Evolutionary conservation across 2,329 filamentous ascomycete genomes (phyloP), one percentile per base, ranked within the genome.

Genomic region (Neoscytalidium dimidiatum): DNA sequence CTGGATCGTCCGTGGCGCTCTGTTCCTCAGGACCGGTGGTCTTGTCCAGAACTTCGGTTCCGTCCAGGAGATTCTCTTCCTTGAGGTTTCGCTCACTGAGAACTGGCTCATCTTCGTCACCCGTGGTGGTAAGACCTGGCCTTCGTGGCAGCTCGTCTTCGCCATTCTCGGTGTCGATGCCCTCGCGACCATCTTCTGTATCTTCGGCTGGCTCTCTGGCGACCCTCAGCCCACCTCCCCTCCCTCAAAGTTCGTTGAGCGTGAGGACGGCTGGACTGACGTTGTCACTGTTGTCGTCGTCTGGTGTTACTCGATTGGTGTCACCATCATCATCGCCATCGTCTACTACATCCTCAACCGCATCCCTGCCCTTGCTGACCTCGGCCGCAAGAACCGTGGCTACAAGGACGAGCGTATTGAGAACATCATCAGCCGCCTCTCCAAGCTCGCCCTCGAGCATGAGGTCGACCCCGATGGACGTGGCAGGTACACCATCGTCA

Each of bases 21-120:
- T 92, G 73, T 92, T 87, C 84, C 79, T 92, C 21, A 79, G 81
- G 66, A 87, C 86, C 77, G 90, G 90, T 74, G 90, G 90, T 83
- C 83, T 92, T 72, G 86, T 92, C 73, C 85, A 91, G 81, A 89
- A 90, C 81, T 92, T 86, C 73, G 90, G 90, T 75, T 88, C 86
- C 71, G 84, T 91, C 68, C 89, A 92, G 80, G 88, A 90, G 73
- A 89, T 92, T 66, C 78, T 84, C 69, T 83, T 84, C 80, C 80
- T 84, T 66, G 81, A 84, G 71, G 77, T 84, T 66, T 79, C 81
- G 21, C 80, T 84, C 61, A 84, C 82, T 67, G 81, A 83, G 77
- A 84, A 84, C 75, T 84, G 82, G 82, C 79, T 84, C 66, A 84
- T 84, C 75, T 84, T 84, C 75, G 81, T 84, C 70, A 84, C 82